Conservation (phyloP, 441 rosid species). For the Croton laevigatus region DNA sequence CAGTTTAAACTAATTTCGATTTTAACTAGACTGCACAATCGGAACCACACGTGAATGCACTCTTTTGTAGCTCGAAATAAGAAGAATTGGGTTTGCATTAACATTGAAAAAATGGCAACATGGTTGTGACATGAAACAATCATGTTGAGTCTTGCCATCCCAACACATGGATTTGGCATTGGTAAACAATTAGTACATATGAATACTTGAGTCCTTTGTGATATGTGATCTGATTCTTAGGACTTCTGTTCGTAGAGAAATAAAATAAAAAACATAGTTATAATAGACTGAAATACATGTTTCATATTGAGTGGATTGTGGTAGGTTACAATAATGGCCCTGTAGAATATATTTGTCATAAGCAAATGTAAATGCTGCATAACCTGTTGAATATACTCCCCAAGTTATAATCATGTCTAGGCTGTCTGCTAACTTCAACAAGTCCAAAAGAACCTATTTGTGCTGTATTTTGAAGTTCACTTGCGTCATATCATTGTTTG, state of each 20-base stretch:
- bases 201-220: no score
- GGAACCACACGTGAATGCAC: no score
- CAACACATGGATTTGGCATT: neutral
- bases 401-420: neutral
- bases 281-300: neutral
- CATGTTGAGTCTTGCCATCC: no score
- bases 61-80: neutral
- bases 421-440: neutral
- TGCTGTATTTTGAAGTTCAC: neutral
- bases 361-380: neutral
- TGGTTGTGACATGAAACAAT: neutral
- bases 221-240: conserved; percentile 2
- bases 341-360: neutral
- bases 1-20: no score
- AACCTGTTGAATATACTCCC: neutral
- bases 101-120: neutral
- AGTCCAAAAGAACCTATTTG: neutral
- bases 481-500: neutral
- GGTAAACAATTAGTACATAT: no score
- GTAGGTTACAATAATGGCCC: neutral
- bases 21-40: no score
- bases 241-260: neutral
- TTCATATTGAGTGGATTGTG: neutral
- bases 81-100: neutral
- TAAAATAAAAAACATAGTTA: neutral